phyloP scores from a whole-genome alignment of 208 protist species.

The Acanthamoeba culbertsoni region DNA sequence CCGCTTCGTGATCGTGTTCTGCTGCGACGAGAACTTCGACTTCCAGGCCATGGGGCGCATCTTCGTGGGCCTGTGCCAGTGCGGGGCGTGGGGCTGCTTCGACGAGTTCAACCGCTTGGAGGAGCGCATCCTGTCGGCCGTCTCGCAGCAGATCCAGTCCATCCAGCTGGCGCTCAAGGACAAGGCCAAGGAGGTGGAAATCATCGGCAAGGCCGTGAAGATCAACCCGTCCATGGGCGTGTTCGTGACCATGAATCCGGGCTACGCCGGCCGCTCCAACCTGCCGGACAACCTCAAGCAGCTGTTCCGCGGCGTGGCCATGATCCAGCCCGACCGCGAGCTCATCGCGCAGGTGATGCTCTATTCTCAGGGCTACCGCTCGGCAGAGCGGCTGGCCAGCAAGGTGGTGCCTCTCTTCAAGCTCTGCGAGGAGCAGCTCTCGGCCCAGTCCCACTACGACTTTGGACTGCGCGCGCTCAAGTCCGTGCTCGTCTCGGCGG shows the following conservation, averaged over 20 bases:
- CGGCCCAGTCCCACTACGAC: constrained; percentile 99
- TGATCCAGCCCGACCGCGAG: constrained; percentile 97
- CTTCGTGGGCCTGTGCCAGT: constrained; percentile 98
- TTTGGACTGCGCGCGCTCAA: constrained; percentile 99
- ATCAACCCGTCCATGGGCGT: constrained; percentile 95
- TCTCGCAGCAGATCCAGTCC: constrained; percentile 98
- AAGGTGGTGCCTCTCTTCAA: constrained; percentile 99
- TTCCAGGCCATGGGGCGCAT: constrained; percentile 98
- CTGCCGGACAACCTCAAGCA: constrained; percentile 99
- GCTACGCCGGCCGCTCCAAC: constrained; percentile 98
- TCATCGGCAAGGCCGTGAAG: constrained; percentile 89
- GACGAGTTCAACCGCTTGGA: constrained; percentile 99
- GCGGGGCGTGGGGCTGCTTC: constrained; percentile 99
- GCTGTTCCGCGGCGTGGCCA: constrained; percentile 98
- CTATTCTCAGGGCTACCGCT: constrained; percentile 98
- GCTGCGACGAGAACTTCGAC: constrained; percentile 99
- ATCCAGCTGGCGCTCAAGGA: constrained; percentile 85
- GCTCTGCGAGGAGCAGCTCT: constrained; percentile 97
- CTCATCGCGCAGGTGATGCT: constrained; percentile 99
- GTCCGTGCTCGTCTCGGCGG: constrained; percentile 96
- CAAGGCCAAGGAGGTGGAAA: constrained; percentile 84
- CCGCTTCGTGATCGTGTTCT: constrained; percentile 98
- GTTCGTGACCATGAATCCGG: constrained; percentile 99
- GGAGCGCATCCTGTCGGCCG: constrained; percentile 98
- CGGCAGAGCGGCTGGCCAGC: constrained; percentile 93